These are phyloP conservation scores for Teratosphaeria destructans DNA, from an alignment of 2,329 filamentous ascomycete genomes.

Conservation along the genomic window DNA sequence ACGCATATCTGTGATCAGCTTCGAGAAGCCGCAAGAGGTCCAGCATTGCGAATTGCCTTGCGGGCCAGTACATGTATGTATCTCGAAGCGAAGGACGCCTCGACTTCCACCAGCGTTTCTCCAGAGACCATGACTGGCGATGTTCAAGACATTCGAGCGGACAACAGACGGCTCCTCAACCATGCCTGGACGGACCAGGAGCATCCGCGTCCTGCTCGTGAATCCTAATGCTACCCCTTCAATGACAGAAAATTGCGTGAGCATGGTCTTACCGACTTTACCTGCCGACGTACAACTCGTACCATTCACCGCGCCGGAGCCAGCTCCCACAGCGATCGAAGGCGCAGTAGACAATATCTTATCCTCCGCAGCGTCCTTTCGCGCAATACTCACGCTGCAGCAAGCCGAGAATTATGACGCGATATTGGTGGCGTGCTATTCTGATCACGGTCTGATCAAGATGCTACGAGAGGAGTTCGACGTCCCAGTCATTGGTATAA, in stretches of 20 bases:
- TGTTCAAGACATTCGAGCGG: background rate
- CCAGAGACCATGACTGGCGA: background rate
- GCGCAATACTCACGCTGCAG: slow-evolving; percentile 35
- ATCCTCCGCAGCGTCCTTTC: slow-evolving; percentile 38
- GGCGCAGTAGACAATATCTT: slow-evolving; percentile 40
- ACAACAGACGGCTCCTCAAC: background rate
- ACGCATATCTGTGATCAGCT: no score
- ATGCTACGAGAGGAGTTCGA: slow-evolving; percentile 38
- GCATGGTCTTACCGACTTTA: slow-evolving; percentile 33
- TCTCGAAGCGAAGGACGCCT: background rate
- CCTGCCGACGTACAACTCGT: slow-evolving; percentile 38
- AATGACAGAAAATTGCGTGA: slow-evolving; percentile 40
- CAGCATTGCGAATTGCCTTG: no score
- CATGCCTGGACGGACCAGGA: slow-evolving; percentile 1
- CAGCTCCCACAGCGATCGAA: slow-evolving; percentile 42
- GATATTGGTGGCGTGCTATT: slow-evolving; percentile 42
- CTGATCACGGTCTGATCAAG: slow-evolving; percentile 36
- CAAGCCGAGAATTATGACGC: slow-evolving; percentile 32
- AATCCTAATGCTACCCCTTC: slow-evolving; percentile 39
- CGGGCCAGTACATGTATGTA: slow-evolving; percentile 13
- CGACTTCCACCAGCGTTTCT: background rate
- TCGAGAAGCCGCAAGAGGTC: no score
- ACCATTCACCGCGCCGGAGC: slow-evolving; percentile 41
- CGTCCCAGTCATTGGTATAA: slow-evolving; percentile 40
- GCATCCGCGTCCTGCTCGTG: slow-evolving; percentile 35